Evolutionary conservation across 129 eudicot species (phyloP), one percentile per base, ranked within the genome.

Genomic region (Arctium lappa): DNA sequence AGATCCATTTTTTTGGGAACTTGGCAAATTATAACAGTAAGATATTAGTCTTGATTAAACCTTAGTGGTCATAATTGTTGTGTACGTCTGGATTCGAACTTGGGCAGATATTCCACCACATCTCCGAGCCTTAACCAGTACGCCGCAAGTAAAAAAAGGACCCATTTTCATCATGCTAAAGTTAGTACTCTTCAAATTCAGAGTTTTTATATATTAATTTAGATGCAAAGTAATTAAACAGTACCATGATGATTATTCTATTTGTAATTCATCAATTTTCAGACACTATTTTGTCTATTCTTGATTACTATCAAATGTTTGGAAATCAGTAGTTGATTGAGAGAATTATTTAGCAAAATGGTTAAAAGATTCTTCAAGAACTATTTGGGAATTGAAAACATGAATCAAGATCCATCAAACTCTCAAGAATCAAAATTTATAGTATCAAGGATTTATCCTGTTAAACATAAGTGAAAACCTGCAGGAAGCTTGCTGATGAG

Each of bases 81-180:
- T 22, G 27, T 22, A 0, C 27, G 27, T 22, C 27, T 22, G 27
- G 27, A 22, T 22, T 22, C 27, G 27, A 22, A 22, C 27, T 22
- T 22, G 27, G 27, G 27, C 27, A 22, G 27, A 22, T 22, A 22
- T 22, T 22, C 27, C 27, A 22, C 27, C 27, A 22, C 27, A 22
- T 22, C 27, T 22, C 27, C 27, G 27, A 22, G 27, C 27, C 27
- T 22, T 22, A 22, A 22, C 27, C 27, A 0, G 27, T 22, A 22
- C 27, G 27, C 27, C 27, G 27, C 27, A 22, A 22, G 27, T 22
- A 22, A 22, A 22, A 22, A 22, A 80, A 80, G 27, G 70, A 80
- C 56, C 30, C 8, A 50, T 80, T 44, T 71, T 68, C 37, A 40
- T 30, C 77, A 76, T 76, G 53, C 81, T 60, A 76, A 46, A 82